Evolutionary conservation across 2,329 filamentous ascomycete genomes (phyloP).

Genomic region (Chaetomiaceae sp.): DNA sequence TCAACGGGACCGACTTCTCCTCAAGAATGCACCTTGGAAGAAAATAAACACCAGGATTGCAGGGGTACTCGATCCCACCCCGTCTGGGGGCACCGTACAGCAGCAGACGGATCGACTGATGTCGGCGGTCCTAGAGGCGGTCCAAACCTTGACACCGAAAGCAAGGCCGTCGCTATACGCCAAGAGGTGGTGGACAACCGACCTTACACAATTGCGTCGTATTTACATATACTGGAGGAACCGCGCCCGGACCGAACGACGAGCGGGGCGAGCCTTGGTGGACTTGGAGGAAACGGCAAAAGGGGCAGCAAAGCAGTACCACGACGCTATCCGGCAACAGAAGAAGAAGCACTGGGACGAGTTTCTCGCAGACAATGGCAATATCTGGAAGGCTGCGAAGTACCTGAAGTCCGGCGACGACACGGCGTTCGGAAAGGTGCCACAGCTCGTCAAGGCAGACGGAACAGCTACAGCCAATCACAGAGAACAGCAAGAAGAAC

Average conservation of each 20-base stretch:
- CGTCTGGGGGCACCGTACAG: neutral
- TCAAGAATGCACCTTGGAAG: conserved; percentile 2
- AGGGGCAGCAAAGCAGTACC: neutral
- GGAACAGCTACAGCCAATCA: neutral
- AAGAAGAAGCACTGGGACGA: conserved; percentile 1
- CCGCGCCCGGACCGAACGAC: neutral
- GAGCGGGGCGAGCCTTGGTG: neutral
- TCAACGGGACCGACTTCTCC: neutral
- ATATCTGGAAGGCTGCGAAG: conserved; percentile 2
- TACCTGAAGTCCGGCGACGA: neutral
- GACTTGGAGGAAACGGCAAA: neutral
- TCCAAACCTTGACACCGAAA: neutral
- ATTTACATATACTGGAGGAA: neutral
- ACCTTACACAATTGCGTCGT: neutral
- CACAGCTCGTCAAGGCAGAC: neutral
- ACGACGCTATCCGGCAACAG: neutral
- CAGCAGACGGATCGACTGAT: no score
- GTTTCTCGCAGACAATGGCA: neutral
- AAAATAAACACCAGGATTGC: neutral
- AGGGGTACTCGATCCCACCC: neutral
- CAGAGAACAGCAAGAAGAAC: neutral
- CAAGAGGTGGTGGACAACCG: neutral
- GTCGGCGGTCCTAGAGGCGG: no score
- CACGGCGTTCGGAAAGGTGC: neutral
- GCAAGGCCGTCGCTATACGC: neutral